These are phyloP conservation scores for Auricularia cornea DNA, from an alignment of 768 basidiomycete genomes.

Conservation along the genomic window DNA sequence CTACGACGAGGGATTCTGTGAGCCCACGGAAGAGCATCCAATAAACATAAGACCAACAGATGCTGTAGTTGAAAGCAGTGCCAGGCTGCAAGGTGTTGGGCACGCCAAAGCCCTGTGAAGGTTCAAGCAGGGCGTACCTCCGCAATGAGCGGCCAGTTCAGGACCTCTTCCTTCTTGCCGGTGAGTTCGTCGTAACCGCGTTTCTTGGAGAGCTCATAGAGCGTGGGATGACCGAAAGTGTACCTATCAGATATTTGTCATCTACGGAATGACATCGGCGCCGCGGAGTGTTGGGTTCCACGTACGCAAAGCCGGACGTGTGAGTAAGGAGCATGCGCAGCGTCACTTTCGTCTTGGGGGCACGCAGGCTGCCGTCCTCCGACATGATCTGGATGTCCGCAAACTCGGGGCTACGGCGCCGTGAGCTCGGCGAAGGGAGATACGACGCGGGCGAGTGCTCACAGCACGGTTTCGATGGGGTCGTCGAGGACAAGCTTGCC, in stretches of 20 bases:
- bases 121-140: not conserved
- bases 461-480: not conserved
- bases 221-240: not conserved
- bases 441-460: not conserved
- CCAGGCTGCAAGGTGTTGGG: not conserved
- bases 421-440: no score
- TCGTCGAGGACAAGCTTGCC: not conserved
- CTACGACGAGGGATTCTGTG: no score
- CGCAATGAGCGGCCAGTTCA: not conserved
- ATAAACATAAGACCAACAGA: not conserved
- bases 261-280: not conserved
- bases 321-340: slow-evolving; percentile 2
- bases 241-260: not conserved
- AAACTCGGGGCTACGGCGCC: not conserved
- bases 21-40: no score
- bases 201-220: no score
- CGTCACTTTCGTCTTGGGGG: slow-evolving; percentile 1
- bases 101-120: not conserved
- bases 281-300: not conserved
- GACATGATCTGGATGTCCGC: not conserved
- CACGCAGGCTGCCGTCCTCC: not conserved
- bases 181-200: not conserved
- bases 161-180: not conserved
- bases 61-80: not conserved
- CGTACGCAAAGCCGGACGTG: slow-evolving; percentile 1